A percentile compares a stretch with the other conserved stretches of the same genome.
Conservation (phyloP, 495 filamentous ascomycete genomes). For the Aspergillus baeticus region DNA sequence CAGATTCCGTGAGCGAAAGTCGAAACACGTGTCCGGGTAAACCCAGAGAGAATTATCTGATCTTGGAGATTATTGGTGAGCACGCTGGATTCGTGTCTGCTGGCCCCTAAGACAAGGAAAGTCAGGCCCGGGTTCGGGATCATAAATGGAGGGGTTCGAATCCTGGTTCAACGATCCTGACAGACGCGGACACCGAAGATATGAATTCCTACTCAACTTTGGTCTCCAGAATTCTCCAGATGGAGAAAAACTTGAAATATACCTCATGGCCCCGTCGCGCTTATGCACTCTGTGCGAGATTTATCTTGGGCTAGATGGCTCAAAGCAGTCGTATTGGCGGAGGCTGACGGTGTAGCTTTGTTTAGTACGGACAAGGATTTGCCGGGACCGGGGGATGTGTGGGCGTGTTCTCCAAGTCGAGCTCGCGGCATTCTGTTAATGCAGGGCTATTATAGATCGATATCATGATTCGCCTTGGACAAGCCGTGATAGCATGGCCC, state of each 20-base stretch:
- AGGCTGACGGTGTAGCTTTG: not conserved
- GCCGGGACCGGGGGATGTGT: not conserved
- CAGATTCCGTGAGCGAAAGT: not conserved
- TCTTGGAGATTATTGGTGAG: not conserved
- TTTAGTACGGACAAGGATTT: not conserved
- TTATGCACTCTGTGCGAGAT: not conserved
- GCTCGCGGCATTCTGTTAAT: not conserved
- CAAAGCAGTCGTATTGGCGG: not conserved
- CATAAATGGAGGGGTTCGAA: not conserved
- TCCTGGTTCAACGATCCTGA: not conserved
- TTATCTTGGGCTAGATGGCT: too few species aligned
- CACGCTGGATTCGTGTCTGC: not conserved
- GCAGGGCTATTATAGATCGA: slow-evolving; percentile 4
- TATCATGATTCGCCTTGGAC: not conserved
- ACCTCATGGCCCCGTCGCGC: not conserved
- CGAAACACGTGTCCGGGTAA: not conserved
- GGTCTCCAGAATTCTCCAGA: not conserved
- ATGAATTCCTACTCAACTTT: not conserved
- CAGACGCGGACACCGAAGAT: not conserved
- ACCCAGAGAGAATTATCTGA: not conserved
- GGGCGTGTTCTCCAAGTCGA: not conserved
- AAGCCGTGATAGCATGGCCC: not conserved
- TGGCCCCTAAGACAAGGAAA: not conserved
- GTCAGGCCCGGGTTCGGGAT: not conserved
- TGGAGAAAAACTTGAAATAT: not conserved